Evolutionary conservation across 345 rosid species (phyloP), one percentile per base, ranked within the genome.

Genomic region (Salix viminalis): DNA sequence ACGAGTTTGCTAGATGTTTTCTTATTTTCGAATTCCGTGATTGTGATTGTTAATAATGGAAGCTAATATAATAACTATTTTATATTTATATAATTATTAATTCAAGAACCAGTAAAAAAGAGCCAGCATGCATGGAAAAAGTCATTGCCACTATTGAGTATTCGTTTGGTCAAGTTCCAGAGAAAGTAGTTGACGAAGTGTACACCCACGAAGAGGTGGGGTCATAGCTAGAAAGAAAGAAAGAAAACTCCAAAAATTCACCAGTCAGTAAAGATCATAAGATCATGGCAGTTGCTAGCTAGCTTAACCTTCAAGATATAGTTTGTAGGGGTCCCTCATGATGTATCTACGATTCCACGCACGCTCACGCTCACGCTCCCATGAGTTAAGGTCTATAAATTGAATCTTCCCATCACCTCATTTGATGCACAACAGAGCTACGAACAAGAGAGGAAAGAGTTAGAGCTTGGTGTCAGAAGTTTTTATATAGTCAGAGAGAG

Each of bases 331-430:
- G 79, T 37, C 84, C 85, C 66, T 60, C 26, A 42, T 16, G 58
- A 64, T 74, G 83, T 75, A 69, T 41, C 65, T 23, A 60, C 79
- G 37, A 36, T 36, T 36, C 37, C 7, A 36, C 37, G 0, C 7
- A 36, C 37, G 37, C 37, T 5, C 37, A 34, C 37, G 37, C 26
- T 24, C 26, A 0, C 26, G 26, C 37, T 36, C 37, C 37, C 37
- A 5, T 36, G 37, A 36, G 37, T 36, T 6, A 30, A 23, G 62
- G 87, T 84, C 89, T 90, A 92, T 92, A 92, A 88, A 87, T 88
- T 65, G 74, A 79, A 24, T 42, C 64, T 54, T 30, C 76, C 18
- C 75, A 26, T 26, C 37, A 16, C 7, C 65, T 66, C 58, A 78
- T 78, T 78, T 61, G 77, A 75, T 82, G 58, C 80, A 62, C 68